These are phyloP conservation scores for Myxozyma geophila DNA, from an alignment of 805 yeast species.

Conservation along the genomic window DNA sequence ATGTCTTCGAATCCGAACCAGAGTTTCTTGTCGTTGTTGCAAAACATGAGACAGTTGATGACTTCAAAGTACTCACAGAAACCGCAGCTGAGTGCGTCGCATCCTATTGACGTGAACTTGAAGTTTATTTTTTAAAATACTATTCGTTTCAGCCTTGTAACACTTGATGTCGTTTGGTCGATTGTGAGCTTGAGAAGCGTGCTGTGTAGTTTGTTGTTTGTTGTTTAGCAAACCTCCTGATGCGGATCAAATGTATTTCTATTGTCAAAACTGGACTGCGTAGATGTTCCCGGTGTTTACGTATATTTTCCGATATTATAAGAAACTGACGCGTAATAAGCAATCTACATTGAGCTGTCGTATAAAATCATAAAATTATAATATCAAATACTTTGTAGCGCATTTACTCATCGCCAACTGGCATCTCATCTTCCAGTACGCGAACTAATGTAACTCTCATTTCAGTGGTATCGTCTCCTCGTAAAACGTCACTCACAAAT, in stretches of 20 bases:
- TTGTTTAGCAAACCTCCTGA: background rate
- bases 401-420: constrained; percentile 86
- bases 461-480: constrained; percentile 85
- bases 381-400: background rate
- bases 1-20: constrained; percentile 65
- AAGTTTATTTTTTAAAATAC: constrained; percentile 52
- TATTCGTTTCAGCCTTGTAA: background rate
- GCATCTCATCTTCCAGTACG: constrained; percentile 88
- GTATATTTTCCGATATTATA: background rate
- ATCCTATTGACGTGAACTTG: constrained; percentile 71
- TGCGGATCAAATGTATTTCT: no score
- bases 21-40: constrained; percentile 68
- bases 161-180: background rate
- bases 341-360: background rate
- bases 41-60: constrained; percentile 69
- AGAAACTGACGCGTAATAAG: background rate
- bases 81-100: constrained; percentile 80
- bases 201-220: background rate
- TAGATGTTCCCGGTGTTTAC: background rate
- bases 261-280: no score
- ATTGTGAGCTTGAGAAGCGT: no score
- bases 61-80: constrained; percentile 72
- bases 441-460: constrained; percentile 70
- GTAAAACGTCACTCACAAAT: constrained; percentile 77
- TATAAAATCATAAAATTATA: background rate